phyloP scores from a whole-genome alignment of 768 basidiomycete genomes.

The Cystofilobasidium ferigula region DNA sequence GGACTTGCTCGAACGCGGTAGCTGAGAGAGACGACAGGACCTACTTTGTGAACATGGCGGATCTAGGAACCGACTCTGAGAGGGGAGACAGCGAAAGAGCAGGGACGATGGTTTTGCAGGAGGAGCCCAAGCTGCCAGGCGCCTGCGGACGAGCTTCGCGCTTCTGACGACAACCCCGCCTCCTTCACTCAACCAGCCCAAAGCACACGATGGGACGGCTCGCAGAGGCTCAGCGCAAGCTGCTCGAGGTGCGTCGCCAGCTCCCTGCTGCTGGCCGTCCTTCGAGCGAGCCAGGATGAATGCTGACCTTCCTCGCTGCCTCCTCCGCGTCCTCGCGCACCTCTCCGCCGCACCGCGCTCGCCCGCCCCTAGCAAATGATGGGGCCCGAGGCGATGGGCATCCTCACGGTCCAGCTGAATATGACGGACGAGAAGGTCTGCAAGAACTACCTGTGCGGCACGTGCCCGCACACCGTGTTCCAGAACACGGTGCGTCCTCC shows the following conservation, averaged over 20 bases:
- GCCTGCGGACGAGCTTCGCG: neutral
- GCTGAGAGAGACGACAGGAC: neutral
- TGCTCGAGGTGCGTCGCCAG: constrained; percentile 48
- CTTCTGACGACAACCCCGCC: no score
- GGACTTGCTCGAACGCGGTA: neutral
- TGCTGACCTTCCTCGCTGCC: neutral
- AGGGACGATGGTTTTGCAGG: no score
- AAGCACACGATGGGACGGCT: constrained; percentile 65
- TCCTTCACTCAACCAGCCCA: neutral
- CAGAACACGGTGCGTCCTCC: constrained; percentile 84
- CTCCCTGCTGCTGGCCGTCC: constrained; percentile 17
- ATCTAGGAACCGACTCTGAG: neutral
- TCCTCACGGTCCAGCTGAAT: constrained; percentile 74
- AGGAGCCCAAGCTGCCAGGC: no score
- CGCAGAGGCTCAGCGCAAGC: constrained; percentile 96
- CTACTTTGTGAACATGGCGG: constrained; percentile 40
- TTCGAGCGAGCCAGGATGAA: constrained; percentile 1
- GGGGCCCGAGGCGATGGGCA: constrained; percentile 99
- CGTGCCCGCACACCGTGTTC: constrained; percentile 95
- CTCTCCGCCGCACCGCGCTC: neutral
- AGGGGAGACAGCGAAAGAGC: no score
- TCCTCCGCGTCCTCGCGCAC: constrained; percentile 1
- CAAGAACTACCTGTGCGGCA: constrained; percentile 93
- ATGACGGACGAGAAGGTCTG: constrained; percentile 97
- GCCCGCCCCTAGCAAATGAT: constrained; percentile 77